Conservation (phyloP, 108 stramenopile species). For the Aurantiochytrium sp. region DNA sequence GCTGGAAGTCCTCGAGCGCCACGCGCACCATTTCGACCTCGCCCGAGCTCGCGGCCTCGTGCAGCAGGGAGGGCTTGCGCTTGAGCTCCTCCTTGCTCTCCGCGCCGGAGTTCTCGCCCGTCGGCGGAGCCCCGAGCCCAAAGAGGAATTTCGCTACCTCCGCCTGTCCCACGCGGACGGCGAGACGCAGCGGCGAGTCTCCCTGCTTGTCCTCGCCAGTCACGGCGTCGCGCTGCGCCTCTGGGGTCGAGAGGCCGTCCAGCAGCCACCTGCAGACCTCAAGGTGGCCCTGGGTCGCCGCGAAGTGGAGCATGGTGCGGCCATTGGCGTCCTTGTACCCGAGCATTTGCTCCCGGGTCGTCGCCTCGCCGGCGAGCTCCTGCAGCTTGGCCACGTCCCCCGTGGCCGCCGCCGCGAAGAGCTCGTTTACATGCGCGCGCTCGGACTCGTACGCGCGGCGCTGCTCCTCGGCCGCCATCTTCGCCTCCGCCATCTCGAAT, state of each 20-base stretch:
- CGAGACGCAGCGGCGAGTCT: neutral
- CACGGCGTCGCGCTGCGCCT: neutral
- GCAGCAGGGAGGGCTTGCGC: neutral
- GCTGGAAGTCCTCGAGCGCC: neutral
- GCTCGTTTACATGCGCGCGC: neutral
- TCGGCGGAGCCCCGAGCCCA: neutral
- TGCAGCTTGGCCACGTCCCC: neutral
- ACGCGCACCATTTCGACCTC: constrained; percentile 19
- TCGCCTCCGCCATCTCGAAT: too few relatives aligned
- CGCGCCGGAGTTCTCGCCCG: too few relatives aligned
- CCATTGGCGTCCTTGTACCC: constrained; percentile 22
- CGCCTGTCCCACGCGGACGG: neutral
- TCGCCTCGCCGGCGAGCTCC: neutral
- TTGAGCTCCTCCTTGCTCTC: neutral
- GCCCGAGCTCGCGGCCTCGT: constrained; percentile 21
- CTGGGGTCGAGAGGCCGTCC: neutral
- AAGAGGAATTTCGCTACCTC: neutral
- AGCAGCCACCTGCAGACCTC: neutral
- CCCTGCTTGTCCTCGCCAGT: neutral
- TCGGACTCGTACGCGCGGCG: neutral
- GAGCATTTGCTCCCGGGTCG: neutral
- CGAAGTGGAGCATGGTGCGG: constrained; percentile 5
- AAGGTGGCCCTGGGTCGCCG: neutral
- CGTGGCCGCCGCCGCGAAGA: neutral
- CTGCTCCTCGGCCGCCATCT: neutral